Base-by-base conservation (phyloP, 2,329 filamentous ascomycete species). In the Microcyclosporella mali region DNA sequence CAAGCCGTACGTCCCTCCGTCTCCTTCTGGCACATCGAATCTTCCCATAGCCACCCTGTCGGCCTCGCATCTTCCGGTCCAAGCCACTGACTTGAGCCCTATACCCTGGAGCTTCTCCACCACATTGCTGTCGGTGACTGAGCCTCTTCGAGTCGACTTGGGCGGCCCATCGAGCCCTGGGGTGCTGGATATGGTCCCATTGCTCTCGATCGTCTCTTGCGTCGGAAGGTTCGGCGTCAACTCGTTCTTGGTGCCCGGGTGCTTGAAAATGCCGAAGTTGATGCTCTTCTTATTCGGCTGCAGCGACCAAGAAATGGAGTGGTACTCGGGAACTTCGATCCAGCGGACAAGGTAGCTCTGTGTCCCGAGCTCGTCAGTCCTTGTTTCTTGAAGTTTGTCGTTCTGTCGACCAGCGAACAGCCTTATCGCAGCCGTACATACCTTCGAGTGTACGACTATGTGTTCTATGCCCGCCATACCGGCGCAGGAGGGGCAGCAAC, bases 241-340 rank as follows among this genome's bases (percentile, higher is more conserved):
- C 49, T 78, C 73, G 52, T 73, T 73, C 47, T 79, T 79, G 45
- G 78, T 82, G 53, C 89, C 88, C 2, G 92, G 90, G 65, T 97
- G 92, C 65, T 95, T 97, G 68, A 98, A 94, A 60, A 98, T 85
- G 61, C 89, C 92, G 65, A 98, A 95, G 70, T 97, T 95, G 67
- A 98, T 84, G 46, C 90, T 95, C 70, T 95, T 97, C 72, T 94
- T 97, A 66, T 97, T 88, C 33, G 92, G 92, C 63, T 97, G 89
- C 30, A 98, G 80, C 60, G 88, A 95, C 92, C 92, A 98, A 12
- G 89, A 95, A 57, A 98, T 88, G 38, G 89, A 95, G 66, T 95
- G 84, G 41, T 85, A 85, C 51, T 88, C 82, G 43, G 88, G 82
- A 56, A 95, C 90, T 63, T 88, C 84, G 56, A 95, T 86, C 90